Percentiles rank a stretch among this genome's conserved stretches.
These are phyloP conservation scores for Hypoxylon sp. DNA, from an alignment of 2,329 filamentous ascomycete species.

Conservation along the genomic window DNA sequence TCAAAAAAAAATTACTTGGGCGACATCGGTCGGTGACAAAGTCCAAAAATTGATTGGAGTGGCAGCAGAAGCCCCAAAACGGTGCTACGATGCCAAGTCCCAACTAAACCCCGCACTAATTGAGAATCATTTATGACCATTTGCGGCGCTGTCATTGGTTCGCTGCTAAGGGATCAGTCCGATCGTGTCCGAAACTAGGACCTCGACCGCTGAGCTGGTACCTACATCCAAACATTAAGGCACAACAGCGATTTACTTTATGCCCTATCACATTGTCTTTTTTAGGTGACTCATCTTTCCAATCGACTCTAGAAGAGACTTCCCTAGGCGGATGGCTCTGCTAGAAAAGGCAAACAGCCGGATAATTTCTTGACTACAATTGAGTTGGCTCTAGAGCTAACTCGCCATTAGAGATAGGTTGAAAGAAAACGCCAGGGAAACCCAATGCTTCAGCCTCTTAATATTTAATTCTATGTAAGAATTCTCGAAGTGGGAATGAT, in stretches of 20 bases:
- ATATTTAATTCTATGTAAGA: neutral
- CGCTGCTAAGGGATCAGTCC: neutral
- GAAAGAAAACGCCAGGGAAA: too few relatives aligned
- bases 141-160: conserved; percentile 33
- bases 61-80: neutral
- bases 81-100: conserved; percentile 9
- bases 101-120: conserved; percentile 39
- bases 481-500: neutral
- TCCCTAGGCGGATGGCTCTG: neutral
- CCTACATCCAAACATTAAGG: neutral
- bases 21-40: conserved; percentile 44
- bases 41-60: conserved; percentile 39
- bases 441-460: too few relatives aligned
- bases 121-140: conserved; percentile 30
- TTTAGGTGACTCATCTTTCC: too few relatives aligned
- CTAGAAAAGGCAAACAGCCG: neutral
- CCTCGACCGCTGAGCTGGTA: neutral
- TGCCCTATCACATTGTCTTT: neutral
- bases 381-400: neutral
- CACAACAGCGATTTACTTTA: neutral
- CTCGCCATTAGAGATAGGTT: neutral
- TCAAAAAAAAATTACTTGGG: conserved; percentile 23
- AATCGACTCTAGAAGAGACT: too few relatives aligned
- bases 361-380: neutral
- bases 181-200: conserved; percentile 8